Evolutionary conservation across 2,329 filamentous ascomycete genomes (phyloP).

Genomic region (Sporothrix pallida): DNA sequence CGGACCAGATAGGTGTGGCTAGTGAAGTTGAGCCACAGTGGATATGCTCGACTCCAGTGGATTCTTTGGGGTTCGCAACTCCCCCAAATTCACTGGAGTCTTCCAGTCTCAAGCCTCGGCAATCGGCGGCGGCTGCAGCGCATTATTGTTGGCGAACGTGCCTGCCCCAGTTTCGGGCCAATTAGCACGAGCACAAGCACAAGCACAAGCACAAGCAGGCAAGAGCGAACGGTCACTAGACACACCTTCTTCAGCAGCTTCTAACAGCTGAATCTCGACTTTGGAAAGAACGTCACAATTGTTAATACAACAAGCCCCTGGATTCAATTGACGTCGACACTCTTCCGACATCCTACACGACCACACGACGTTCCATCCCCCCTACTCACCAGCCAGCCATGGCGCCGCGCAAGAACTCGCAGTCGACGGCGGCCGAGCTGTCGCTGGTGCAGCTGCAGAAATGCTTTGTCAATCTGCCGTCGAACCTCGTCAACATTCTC

Average conservation of each 20-base stretch:
- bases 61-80: not conserved
- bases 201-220: constrained; percentile 29
- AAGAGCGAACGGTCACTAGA: constrained; percentile 9
- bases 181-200: constrained; percentile 30
- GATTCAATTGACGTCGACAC: not conserved
- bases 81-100: constrained; percentile 8
- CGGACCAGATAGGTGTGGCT: constrained; percentile 30
- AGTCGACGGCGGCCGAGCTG: constrained; percentile 78
- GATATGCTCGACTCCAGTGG: not conserved
- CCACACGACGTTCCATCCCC: not conserved
- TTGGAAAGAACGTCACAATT: not conserved
- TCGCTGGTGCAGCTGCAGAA: constrained; percentile 87
- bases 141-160: constrained; percentile 29
- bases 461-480: constrained; percentile 90
- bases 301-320: not conserved
- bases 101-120: constrained; percentile 33
- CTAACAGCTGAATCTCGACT: constrained; percentile 15
- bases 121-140: constrained; percentile 18
- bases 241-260: not conserved
- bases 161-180: constrained; percentile 33
- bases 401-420: constrained; percentile 60
- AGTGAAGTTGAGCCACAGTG: constrained; percentile 23
- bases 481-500: constrained; percentile 81
- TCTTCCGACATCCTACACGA: not conserved
- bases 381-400: constrained; percentile 43